Evolutionary conservation across 768 basidiomycete species (phyloP).

Genomic region (Tylopilus sp.): DNA sequence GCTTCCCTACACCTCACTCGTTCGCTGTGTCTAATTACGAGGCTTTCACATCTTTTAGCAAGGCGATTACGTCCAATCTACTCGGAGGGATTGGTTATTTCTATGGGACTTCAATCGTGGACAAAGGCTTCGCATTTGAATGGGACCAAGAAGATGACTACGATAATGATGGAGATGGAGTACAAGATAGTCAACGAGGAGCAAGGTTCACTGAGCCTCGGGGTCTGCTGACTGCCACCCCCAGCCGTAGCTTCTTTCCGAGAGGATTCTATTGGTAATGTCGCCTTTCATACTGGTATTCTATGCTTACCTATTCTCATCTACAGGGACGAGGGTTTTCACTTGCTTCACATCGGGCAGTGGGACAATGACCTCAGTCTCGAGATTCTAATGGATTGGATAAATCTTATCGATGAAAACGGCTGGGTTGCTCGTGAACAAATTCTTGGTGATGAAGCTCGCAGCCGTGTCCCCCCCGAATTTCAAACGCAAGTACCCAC

Average conservation of each 20-base stretch:
- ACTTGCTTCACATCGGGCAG: conserved; percentile 84
- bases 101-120: conserved; percentile 85
- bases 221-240: conserved; percentile 85
- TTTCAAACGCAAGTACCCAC: conserved; percentile 93
- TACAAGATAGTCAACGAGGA: conserved; percentile 41
- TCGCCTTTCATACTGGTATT: background rate
- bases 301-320: conserved; percentile 1
- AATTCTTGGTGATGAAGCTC: conserved; percentile 93
- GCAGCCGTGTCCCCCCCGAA: conserved; percentile 88
- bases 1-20: conserved; percentile 66
- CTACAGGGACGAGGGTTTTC: conserved; percentile 94
- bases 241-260: conserved; percentile 95
- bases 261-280: conserved; percentile 92
- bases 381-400: conserved; percentile 88
- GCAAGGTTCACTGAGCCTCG: conserved; percentile 70
- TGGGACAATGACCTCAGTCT: conserved; percentile 93
- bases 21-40: conserved; percentile 45
- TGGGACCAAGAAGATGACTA: conserved; percentile 75
- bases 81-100: conserved; percentile 95
- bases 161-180: conserved; percentile 37
- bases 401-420: conserved; percentile 85
- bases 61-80: conserved; percentile 86
- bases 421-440: conserved; percentile 98
- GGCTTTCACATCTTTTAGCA: conserved; percentile 69
- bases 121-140: conserved; percentile 81